Percentiles rank a stretch among this genome's conserved stretches.
phyloP scores from a whole-genome alignment of 495 filamentous ascomycete species.

The Xylaria nigripes region DNA sequence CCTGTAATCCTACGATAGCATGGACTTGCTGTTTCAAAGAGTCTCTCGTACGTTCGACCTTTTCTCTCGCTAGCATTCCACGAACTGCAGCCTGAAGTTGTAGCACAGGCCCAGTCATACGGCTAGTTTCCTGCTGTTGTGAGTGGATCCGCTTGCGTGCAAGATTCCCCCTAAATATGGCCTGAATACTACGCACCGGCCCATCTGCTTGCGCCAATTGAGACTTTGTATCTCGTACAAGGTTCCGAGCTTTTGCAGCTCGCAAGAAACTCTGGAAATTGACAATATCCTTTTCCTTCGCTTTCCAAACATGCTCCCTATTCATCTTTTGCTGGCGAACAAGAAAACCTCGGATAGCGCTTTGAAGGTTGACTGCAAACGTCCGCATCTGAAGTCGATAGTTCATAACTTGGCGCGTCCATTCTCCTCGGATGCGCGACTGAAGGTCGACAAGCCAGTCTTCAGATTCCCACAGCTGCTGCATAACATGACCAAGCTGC shows the following conservation, averaged over 20 bases:
- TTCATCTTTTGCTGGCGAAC: constrained; percentile 54
- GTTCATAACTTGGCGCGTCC: constrained; percentile 59
- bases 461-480: constrained; percentile 84
- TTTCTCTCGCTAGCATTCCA: constrained; percentile 40
- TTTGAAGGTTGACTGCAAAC: constrained; percentile 72
- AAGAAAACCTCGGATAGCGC: constrained; percentile 69
- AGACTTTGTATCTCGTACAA: constrained; percentile 56
- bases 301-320: constrained; percentile 59
- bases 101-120: constrained; percentile 36
- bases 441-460: constrained; percentile 71
- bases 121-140: constrained; percentile 48
- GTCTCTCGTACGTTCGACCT: constrained; percentile 29
- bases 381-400: constrained; percentile 71
- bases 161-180: constrained; percentile 54
- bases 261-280: constrained; percentile 78
- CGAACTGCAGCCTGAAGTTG: constrained; percentile 47
- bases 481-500: constrained; percentile 74
- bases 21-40: constrained; percentile 30
- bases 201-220: constrained; percentile 50
- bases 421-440: constrained; percentile 67
- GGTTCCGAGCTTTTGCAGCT: constrained; percentile 62
- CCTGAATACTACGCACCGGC: constrained; percentile 60
- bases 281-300: constrained; percentile 62
- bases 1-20: constrained; percentile 42
- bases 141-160: constrained; percentile 40